Evolutionary conservation across 2,329 filamentous ascomycete species (phyloP), one percentile per base, ranked within the genome.

Genomic region (Exserohilum turcica): DNA sequence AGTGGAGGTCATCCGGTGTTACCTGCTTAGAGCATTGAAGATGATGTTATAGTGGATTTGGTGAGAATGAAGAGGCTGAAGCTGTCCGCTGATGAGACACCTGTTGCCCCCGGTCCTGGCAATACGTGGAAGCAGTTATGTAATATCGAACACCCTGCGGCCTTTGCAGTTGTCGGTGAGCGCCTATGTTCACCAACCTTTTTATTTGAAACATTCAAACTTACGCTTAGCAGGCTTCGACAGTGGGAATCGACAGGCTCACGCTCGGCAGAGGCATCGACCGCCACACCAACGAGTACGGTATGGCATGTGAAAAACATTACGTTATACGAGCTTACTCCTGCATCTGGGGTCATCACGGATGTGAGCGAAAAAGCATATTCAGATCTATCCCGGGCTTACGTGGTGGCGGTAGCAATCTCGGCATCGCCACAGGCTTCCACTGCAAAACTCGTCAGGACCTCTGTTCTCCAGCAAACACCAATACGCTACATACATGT

Each of bases 41-140:
- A 66, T 31, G 78, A 78, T 1, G 74, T 81, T 12, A 78, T 76
- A 1, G 68, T 80, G 40, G 75, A 76, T 44, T 65, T 80, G 29
- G 66, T 67, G 16, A 57, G 61, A 8, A 47, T 77, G 39, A 69
- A 67, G 28, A 44, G 60, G 5, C 64, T 75, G 9, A 43, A 45
- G 0, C 52, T 74, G 18, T 61, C 65, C 2, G 27, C 52, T 8
- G 65, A 74, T 42, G 60, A 63, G 29, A 63, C 56, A 15, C 60
- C 56, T 13, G 67, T 66, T 1, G 56, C 55, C 6, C 58, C 76
- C 8, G 70, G 68, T 3, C 60, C 72, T 15, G 74, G 74, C 1
- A 63, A 69, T 33, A 60, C 52, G 13, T 77, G 74, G 74, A 51
- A 56, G n/a, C 58, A 71, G 18, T 65, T 76, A 3, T 77, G 74